These are phyloP conservation scores for Thelonectria rubi DNA, from an alignment of 2,329 filamentous ascomycete genomes.

Conservation along the genomic window DNA sequence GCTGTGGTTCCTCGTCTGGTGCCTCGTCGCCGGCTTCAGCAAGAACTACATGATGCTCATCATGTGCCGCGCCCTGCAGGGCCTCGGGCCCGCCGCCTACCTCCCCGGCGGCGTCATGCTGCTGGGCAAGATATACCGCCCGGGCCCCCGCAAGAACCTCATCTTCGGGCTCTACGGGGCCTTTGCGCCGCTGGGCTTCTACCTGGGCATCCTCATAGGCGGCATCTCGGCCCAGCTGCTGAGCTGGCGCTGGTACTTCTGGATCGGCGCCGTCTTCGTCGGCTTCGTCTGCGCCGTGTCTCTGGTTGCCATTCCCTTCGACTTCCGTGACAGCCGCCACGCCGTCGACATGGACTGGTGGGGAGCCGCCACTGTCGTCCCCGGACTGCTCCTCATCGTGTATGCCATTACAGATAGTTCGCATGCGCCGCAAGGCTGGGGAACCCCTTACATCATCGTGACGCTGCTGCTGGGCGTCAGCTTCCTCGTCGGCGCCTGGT, in stretches of 20 bases:
- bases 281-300: constrained; percentile 60
- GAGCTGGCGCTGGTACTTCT: constrained; percentile 76
- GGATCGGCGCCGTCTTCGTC: constrained; percentile 61
- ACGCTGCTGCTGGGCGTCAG: constrained; percentile 66
- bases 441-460: constrained; percentile 70
- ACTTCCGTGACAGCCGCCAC: constrained; percentile 40
- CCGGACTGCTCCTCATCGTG: constrained; percentile 69
- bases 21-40: constrained; percentile 75
- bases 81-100: constrained; percentile 77
- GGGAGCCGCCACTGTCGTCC: constrained; percentile 62
- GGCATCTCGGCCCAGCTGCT: constrained; percentile 69
- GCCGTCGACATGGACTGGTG: constrained; percentile 66
- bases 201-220: constrained; percentile 72
- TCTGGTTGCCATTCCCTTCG: constrained; percentile 49
- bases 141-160: constrained; percentile 76
- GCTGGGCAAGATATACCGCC: constrained; percentile 72
- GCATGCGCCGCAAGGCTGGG: constrained; percentile 69
- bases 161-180: constrained; percentile 69
- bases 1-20: constrained; percentile 74
- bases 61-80: constrained; percentile 77
- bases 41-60: constrained; percentile 75
- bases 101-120: constrained; percentile 76
- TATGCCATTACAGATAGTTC: constrained; percentile 74
- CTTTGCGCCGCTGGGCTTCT: constrained; percentile 67
- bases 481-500: constrained; percentile 62